These are phyloP conservation scores for Ampelomyces quisqualis DNA, from an alignment of 2,329 filamentous ascomycete species.

Conservation along the genomic window DNA sequence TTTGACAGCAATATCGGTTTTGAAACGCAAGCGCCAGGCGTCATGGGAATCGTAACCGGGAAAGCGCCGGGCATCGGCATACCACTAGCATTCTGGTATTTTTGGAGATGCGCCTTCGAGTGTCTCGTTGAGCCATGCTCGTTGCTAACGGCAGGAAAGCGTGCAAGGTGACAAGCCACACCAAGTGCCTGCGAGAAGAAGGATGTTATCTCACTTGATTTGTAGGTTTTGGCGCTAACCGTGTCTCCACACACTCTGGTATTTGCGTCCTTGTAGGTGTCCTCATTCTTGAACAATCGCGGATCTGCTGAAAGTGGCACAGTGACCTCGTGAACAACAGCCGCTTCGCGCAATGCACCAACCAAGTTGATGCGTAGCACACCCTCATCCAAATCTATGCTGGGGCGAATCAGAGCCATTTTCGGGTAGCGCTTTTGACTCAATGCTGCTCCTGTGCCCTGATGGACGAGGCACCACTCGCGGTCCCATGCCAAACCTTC, in stretches of 20 bases:
- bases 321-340: constrained; percentile 41
- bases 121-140: constrained; percentile 60
- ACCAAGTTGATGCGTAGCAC: constrained; percentile 62
- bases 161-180: constrained; percentile 78
- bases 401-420: constrained; percentile 81
- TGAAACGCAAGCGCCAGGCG: constrained; percentile 53
- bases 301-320: constrained; percentile 69
- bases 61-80: constrained; percentile 56
- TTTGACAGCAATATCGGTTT: constrained; percentile 79
- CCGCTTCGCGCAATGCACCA: constrained; percentile 37
- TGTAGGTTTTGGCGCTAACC: constrained; percentile 70
- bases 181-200: constrained; percentile 79
- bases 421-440: constrained; percentile 85
- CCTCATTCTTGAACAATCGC: constrained; percentile 51
- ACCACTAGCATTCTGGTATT: constrained; percentile 38
- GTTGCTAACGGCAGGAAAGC: constrained; percentile 68
- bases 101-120: constrained; percentile 69
- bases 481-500: constrained; percentile 93
- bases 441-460: constrained; percentile 78
- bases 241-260: constrained; percentile 82
- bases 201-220: constrained; percentile 61
- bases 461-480: constrained; percentile 93
- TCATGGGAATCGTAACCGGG: constrained; percentile 47
- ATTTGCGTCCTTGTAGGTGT: constrained; percentile 46
- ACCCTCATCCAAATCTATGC: constrained; percentile 68